Evolutionary conservation across 1,284 basidiomycete species (phyloP).

Genomic region (Limonomyces culmigenus): DNA sequence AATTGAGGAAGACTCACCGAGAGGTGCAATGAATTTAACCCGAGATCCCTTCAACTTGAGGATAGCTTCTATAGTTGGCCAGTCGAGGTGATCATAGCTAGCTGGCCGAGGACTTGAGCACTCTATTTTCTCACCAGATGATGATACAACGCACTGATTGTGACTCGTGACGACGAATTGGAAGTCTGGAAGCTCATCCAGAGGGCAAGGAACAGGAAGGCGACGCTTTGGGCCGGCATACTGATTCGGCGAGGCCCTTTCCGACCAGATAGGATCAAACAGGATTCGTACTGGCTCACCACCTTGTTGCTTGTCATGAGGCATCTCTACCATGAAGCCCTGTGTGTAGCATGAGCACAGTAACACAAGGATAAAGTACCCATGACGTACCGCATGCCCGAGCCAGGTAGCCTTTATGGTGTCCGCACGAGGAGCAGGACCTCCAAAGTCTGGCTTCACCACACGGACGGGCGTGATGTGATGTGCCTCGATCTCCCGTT

Average conservation of each 20-base stretch:
- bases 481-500: constrained; percentile 4
- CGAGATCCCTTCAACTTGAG: constrained; percentile 6
- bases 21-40: constrained; percentile 14
- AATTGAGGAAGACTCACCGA: constrained; percentile 8
- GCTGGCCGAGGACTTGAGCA: neutral
- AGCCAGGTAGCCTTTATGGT: constrained; percentile 16
- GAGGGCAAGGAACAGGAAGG: constrained; percentile 15
- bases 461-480: constrained; percentile 7
- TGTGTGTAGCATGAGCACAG: constrained; percentile 3
- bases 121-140: constrained; percentile 4
- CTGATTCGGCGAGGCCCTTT: constrained; percentile 13
- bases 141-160: constrained; percentile 13
- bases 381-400: constrained; percentile 15
- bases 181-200: constrained; percentile 16
- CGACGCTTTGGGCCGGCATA: constrained; percentile 12
- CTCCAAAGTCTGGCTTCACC: constrained; percentile 11
- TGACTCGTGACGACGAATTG: constrained; percentile 17
- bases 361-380: neutral
- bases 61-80: constrained; percentile 12
- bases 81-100: constrained; percentile 19
- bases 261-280: constrained; percentile 19
- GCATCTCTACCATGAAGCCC: constrained; percentile 16
- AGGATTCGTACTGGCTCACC: constrained; percentile 11
- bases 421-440: constrained; percentile 2
- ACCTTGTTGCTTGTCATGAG: constrained; percentile 4